Evolutionary conservation across 1,284 basidiomycete genomes (phyloP).

Genomic region (Anthracocystis setariae): DNA sequence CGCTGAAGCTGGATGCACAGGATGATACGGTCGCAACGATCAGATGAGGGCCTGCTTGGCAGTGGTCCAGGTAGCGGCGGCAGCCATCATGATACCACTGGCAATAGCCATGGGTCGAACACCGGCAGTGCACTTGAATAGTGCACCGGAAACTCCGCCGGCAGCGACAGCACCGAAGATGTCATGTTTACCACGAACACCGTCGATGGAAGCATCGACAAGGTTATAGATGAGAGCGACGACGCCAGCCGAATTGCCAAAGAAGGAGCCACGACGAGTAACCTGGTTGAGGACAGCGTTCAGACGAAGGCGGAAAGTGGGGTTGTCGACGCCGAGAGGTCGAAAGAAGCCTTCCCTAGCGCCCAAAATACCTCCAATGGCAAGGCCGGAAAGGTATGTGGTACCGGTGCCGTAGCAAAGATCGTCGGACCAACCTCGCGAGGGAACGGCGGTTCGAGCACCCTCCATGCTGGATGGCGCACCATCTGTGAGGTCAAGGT

Average conservation of each 20-base stretch:
- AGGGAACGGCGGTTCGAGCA: conserved; percentile 65
- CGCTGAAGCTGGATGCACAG: background rate
- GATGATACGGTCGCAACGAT: background rate
- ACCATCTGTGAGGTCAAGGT: conserved; percentile 66
- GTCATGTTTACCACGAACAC: conserved; percentile 89
- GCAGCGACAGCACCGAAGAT: conserved; percentile 88
- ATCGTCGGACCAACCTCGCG: conserved; percentile 96
- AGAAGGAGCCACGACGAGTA: conserved; percentile 93
- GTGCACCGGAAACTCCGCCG: conserved; percentile 86
- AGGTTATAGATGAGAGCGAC: conserved; percentile 96
- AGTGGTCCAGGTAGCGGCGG: conserved; percentile 85
- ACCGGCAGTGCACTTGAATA: conserved; percentile 96
- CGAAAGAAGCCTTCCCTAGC: conserved; percentile 90
- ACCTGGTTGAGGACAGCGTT: conserved; percentile 97
- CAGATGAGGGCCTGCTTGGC: conserved; percentile 47
- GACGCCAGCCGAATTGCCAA: conserved; percentile 98
- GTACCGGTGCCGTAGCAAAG: conserved; percentile 99
- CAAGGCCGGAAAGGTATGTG: conserved; percentile 95
- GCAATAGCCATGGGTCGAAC: conserved; percentile 87
- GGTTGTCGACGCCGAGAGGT: conserved; percentile 73
- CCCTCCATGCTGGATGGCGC: conserved; percentile 64
- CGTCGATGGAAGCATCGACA: conserved; percentile 92
- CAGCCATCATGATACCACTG: conserved; percentile 84
- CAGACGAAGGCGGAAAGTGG: conserved; percentile 81
- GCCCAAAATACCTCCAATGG: conserved; percentile 93